Percentiles rank a stretch among this genome's conserved stretches.
Conservation (phyloP, 2,329 filamentous ascomycete species). For the Trichophyton benhamiae region DNA sequence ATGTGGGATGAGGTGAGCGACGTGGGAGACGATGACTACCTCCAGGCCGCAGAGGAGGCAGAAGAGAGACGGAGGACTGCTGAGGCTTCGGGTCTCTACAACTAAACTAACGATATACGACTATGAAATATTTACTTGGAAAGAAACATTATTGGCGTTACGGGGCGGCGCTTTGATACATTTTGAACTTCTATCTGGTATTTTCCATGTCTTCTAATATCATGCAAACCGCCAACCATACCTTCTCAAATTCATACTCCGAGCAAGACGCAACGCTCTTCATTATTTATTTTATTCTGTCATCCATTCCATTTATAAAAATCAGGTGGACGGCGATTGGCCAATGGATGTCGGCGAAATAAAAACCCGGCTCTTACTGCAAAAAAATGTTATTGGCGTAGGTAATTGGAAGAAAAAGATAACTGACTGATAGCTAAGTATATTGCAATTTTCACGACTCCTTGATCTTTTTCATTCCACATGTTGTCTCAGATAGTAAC, state of each 20-base stretch:
- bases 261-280: too few relatives aligned
- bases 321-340: not conserved
- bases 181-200: not conserved
- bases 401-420: not conserved
- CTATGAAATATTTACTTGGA: not conserved
- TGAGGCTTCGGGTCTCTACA: conserved; percentile 18
- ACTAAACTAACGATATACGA: not conserved
- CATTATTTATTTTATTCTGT: too few relatives aligned
- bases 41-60: conserved; percentile 62
- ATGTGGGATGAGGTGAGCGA: conserved; percentile 82
- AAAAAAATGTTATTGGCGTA: not conserved
- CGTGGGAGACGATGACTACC: conserved; percentile 73
- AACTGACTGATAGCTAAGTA: not conserved
- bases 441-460: not conserved
- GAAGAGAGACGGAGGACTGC: conserved; percentile 41
- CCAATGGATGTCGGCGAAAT: not conserved
- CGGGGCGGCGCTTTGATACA: not conserved
- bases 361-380: not conserved
- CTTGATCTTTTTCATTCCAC: conserved; percentile 11
- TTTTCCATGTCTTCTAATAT: conserved; percentile 1
- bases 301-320: too few relatives aligned
- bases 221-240: too few relatives aligned
- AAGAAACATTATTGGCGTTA: not conserved
- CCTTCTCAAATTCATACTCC: too few relatives aligned
- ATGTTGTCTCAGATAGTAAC: conserved; percentile 34